A percentile compares a stretch with the other conserved stretches of the same genome.
Conservation (phyloP, 768 basidiomycete species). For the Kondoa subrosea region DNA sequence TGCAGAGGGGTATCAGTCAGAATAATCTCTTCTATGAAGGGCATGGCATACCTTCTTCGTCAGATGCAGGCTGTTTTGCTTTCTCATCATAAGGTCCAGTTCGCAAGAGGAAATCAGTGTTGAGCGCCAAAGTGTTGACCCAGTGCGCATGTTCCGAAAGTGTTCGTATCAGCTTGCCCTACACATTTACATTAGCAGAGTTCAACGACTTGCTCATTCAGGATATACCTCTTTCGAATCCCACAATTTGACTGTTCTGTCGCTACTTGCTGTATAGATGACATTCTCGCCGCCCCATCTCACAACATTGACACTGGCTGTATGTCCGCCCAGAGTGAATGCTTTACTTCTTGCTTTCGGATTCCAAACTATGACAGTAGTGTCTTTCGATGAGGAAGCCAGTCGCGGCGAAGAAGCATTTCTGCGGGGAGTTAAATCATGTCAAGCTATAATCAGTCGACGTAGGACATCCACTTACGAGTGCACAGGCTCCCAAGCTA, state of each 20-base stretch:
- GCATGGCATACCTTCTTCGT: constrained; percentile 83
- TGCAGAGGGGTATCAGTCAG: no score
- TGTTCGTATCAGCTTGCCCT: constrained; percentile 69
- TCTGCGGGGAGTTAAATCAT: constrained; percentile 40
- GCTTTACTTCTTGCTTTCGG: constrained; percentile 52
- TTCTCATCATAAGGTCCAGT: constrained; percentile 90
- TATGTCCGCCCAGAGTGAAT: constrained; percentile 80
- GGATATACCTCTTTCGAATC: constrained; percentile 45
- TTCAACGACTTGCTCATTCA: constrained; percentile 38
- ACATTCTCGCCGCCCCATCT: constrained; percentile 88
- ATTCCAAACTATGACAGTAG: constrained; percentile 89
- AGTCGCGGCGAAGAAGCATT: constrained; percentile 63
- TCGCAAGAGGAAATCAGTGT: constrained; percentile 83
- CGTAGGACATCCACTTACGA: constrained; percentile 41
- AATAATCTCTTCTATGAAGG: no score
- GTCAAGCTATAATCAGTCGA: background rate
- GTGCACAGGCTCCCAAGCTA: constrained; percentile 93
- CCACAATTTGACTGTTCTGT: constrained; percentile 88
- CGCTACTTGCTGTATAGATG: constrained; percentile 86
- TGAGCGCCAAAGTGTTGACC: constrained; percentile 91
- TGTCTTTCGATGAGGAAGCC: constrained; percentile 90
- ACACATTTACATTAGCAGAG: constrained; percentile 3
- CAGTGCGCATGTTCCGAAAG: constrained; percentile 94
- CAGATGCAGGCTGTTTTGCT: constrained; percentile 55
- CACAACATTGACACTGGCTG: constrained; percentile 83